Conservation (phyloP, 371 early-diverging fungal species). For the Circinella minor region DNA sequence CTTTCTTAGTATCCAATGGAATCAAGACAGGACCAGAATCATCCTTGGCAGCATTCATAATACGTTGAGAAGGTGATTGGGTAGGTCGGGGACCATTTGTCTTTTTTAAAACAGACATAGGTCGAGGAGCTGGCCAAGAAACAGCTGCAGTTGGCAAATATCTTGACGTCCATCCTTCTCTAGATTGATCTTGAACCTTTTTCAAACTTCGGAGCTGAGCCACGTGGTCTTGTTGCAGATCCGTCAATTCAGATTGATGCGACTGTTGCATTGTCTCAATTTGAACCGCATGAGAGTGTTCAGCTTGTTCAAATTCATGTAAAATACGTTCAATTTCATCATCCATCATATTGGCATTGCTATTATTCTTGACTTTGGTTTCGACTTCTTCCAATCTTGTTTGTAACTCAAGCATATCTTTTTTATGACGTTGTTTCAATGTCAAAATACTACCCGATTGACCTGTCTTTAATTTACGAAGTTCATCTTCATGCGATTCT, state of each 20-base stretch:
- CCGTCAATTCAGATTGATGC: conserved; percentile 39
- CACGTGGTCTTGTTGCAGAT: conserved; percentile 41
- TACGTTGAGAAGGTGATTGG: conserved; percentile 8
- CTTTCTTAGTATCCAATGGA: conserved; percentile 45
- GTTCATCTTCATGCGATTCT: conserved; percentile 30
- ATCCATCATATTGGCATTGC: conserved; percentile 58
- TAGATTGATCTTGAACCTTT: conserved; percentile 27
- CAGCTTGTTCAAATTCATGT: conserved; percentile 68
- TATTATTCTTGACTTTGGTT: conserved; percentile 24
- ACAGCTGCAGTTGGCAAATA: conserved; percentile 47
- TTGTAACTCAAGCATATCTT: conserved; percentile 39
- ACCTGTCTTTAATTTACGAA: conserved; percentile 32
- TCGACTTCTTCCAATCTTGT: conserved; percentile 37
- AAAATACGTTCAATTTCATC: conserved; percentile 80
- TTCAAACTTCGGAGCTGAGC: conserved; percentile 38
- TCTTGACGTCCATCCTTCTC: conserved; percentile 34
- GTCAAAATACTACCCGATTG: conserved; percentile 33
- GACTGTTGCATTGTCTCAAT: conserved; percentile 45
- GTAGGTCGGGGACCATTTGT: conserved; percentile 25
- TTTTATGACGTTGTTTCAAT: conserved; percentile 40
- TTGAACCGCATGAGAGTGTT: conserved; percentile 42
- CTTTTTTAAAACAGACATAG: conserved; percentile 22
- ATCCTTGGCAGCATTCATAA: conserved; percentile 14
- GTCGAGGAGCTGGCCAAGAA: conserved; percentile 46
- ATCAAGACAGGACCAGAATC: conserved; percentile 34